Conservation (phyloP, 768 basidiomycete genomes). For the Mycena crocata region DNA sequence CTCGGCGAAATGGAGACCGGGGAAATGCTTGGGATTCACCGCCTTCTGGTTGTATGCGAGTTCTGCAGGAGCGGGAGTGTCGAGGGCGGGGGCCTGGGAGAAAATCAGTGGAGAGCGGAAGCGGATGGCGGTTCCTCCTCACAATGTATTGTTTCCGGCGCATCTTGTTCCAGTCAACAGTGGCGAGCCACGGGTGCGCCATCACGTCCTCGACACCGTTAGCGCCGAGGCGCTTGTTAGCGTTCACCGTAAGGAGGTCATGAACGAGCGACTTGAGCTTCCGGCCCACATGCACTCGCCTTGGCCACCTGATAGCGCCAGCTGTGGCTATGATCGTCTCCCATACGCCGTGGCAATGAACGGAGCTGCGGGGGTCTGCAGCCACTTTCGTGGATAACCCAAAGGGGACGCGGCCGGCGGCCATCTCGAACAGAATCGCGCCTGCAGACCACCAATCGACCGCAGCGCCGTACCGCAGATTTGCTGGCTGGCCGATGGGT, state of each 20-base stretch:
- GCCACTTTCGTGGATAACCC: not conserved
- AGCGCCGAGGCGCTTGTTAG: slow-evolving; percentile 53
- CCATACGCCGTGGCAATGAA: slow-evolving; percentile 34
- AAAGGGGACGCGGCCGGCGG: slow-evolving; percentile 48
- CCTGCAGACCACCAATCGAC: slow-evolving; percentile 71
- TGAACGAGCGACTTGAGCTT: slow-evolving; percentile 56
- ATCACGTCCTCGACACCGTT: slow-evolving; percentile 47
- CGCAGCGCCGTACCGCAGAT: slow-evolving; percentile 36
- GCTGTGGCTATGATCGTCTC: slow-evolving; percentile 41
- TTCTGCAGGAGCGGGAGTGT: not conserved
- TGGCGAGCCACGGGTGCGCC: slow-evolving; percentile 57
- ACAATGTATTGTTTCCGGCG: slow-evolving; percentile 57
- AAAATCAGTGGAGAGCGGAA: slow-evolving; percentile 12
- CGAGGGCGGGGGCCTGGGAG: slow-evolving; percentile 51
- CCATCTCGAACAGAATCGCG: slow-evolving; percentile 64
- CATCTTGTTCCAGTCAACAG: slow-evolving; percentile 62
- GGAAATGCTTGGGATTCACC: slow-evolving; percentile 11
- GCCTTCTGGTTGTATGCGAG: not conserved
- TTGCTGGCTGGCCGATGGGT: slow-evolving; percentile 26
- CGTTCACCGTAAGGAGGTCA: slow-evolving; percentile 52
- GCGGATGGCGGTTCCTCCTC: slow-evolving; percentile 36
- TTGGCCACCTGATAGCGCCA: slow-evolving; percentile 57
- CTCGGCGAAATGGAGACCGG: slow-evolving; percentile 9
- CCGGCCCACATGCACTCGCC: slow-evolving; percentile 46
- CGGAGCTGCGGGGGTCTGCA: slow-evolving; percentile 15